Conservation (phyloP, 2,329 filamentous ascomycete species). For the Coniochaeta ligniaria region DNA sequence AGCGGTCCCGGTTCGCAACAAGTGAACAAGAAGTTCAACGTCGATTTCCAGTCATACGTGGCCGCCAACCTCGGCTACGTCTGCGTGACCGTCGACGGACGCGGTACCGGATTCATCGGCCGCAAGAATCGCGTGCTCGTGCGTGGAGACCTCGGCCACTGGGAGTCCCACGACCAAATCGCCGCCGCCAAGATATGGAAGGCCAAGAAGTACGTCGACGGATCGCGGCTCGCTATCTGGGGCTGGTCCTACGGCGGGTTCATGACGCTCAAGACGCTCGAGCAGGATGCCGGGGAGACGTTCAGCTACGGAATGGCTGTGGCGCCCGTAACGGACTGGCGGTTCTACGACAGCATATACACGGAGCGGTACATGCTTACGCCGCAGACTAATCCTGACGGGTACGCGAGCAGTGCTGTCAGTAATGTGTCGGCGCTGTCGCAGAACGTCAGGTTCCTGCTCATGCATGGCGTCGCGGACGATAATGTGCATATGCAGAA, state of each 20-base stretch:
- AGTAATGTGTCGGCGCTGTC: constrained; percentile 66
- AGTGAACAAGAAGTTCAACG: constrained; percentile 70
- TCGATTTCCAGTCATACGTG: constrained; percentile 88
- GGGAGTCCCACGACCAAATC: constrained; percentile 87
- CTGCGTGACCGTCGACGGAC: constrained; percentile 88
- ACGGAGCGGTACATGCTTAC: constrained; percentile 97
- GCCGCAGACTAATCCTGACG: constrained; percentile 70
- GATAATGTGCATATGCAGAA: constrained; percentile 99
- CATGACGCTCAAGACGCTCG: constrained; percentile 88
- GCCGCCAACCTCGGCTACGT: constrained; percentile 83
- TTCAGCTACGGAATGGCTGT: constrained; percentile 98
- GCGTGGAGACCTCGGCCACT: constrained; percentile 75
- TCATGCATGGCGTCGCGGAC: constrained; percentile 96
- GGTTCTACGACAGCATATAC: constrained; percentile 90
- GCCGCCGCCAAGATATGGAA: constrained; percentile 81
- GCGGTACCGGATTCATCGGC: constrained; percentile 86
- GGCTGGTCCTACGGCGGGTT: constrained; percentile 98
- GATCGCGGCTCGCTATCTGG: constrained; percentile 83
- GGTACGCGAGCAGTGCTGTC: constrained; percentile 72
- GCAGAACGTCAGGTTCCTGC: constrained; percentile 75
- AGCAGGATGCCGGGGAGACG: constrained; percentile 79
- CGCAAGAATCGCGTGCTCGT: constrained; percentile 76
- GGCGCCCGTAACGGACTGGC: constrained; percentile 97
- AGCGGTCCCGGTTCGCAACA: constrained; percentile 89
- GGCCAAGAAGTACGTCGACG: constrained; percentile 74